A percentile compares a stretch with the other conserved stretches of the same genome.
phyloP scores from a whole-genome alignment of 208 protist species.

The Strigomonas galati region DNA sequence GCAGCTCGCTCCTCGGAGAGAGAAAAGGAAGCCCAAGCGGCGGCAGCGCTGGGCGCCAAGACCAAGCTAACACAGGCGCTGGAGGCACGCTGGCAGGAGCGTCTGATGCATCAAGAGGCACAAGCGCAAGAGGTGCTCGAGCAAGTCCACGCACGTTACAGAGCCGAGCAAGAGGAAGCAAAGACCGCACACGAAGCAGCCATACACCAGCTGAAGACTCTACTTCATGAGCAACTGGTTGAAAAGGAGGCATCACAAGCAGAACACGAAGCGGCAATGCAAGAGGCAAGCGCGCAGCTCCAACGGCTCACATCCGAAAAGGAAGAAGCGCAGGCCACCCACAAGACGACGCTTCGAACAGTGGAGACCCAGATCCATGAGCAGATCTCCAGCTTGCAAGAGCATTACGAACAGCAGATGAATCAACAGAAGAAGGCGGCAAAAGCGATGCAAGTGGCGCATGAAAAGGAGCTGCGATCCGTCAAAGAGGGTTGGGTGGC shows the following conservation, averaged over 20 bases:
- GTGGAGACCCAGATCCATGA: neutral
- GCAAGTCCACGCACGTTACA: neutral
- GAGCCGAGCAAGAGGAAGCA: neutral
- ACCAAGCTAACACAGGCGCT: neutral
- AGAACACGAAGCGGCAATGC: slow-evolving; percentile 8
- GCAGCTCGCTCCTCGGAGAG: neutral
- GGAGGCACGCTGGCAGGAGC: neutral
- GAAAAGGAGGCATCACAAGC: neutral
- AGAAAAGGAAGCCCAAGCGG: neutral
- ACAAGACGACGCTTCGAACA: slow-evolving; percentile 4
- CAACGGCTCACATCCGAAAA: neutral
- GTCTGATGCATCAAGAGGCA: neutral
- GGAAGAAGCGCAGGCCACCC: neutral
- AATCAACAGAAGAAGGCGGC: slow-evolving; percentile 11
- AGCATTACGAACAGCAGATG: neutral
- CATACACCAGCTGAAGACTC: neutral
- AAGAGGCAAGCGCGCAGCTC: neutral
- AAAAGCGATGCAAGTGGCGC: slow-evolving; percentile 10
- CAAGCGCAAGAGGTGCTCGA: neutral
- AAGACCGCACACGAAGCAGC: neutral
- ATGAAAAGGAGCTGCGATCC: slow-evolving; percentile 9
- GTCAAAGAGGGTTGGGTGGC: slow-evolving; percentile 22
- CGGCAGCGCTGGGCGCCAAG: neutral
- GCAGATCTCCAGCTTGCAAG: neutral
- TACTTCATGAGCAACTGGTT: neutral